A percentile compares a stretch with the other conserved stretches of the same genome.
These are phyloP conservation scores for Mycena vitilis DNA, from an alignment of 768 basidiomycete genomes.

Conservation along the genomic window DNA sequence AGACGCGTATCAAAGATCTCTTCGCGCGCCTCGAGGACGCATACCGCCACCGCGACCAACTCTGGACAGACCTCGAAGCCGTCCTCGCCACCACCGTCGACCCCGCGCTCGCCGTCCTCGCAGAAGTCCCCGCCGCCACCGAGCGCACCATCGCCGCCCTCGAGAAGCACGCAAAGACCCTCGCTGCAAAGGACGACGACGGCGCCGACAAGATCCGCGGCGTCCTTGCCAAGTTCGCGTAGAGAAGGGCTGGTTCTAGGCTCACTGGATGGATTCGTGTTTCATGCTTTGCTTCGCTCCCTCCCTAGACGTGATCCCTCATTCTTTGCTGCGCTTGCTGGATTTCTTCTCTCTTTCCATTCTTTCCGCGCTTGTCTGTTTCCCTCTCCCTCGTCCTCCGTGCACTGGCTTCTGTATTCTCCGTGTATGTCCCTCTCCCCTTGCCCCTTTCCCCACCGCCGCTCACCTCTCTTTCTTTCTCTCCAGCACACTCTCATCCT, in stretches of 20 bases:
- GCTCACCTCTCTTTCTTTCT: not conserved
- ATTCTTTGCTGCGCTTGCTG: not conserved
- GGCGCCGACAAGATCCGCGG: constrained; percentile 36
- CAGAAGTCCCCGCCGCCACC: constrained; percentile 60
- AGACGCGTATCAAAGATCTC: constrained; percentile 58
- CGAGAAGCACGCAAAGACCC: constrained; percentile 64
- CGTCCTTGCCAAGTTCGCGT: constrained; percentile 32
- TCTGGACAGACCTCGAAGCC: constrained; percentile 63
- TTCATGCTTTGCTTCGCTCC: not conserved
- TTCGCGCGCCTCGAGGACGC: constrained; percentile 61
- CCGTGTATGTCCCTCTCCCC: not conserved
- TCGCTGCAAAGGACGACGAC: constrained; percentile 49
- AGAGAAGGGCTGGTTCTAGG: not conserved
- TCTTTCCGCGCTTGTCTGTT: not conserved
- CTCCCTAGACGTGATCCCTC: constrained; percentile 2
- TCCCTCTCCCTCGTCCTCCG: not conserved
- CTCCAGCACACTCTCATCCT: not conserved
- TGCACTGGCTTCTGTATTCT: not conserved
- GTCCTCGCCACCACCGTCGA: constrained; percentile 55
- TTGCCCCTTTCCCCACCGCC: not conserved
- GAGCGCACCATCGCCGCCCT: constrained; percentile 63
- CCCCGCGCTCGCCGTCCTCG: constrained; percentile 53
- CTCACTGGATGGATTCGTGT: not conserved
- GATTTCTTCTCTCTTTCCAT: not conserved
- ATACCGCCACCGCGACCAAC: constrained; percentile 57